Percentiles rank a stretch among this genome's conserved stretches.
Conservation (phyloP, 73 alveolate genomes). For the Paraurostyla sp. region DNA sequence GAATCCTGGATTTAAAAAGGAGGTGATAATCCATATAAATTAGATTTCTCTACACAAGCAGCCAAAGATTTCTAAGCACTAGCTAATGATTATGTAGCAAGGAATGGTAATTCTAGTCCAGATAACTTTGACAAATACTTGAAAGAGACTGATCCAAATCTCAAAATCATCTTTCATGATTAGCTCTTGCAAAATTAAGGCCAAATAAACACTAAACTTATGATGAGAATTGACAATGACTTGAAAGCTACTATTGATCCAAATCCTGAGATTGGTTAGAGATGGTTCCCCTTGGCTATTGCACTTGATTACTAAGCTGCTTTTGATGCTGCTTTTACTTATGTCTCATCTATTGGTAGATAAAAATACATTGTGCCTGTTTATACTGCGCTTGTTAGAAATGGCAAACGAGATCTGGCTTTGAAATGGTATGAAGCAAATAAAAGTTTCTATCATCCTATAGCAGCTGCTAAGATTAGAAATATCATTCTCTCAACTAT, state of each 20-base stretch:
- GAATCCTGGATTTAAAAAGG: slow-evolving; percentile 84
- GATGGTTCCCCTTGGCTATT: slow-evolving; percentile 58
- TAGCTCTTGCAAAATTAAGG: background rate
- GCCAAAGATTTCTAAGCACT: background rate
- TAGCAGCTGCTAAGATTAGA: slow-evolving; percentile 70
- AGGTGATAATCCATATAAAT: slow-evolving; percentile 83
- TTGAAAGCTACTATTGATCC: background rate
- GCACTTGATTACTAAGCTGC: slow-evolving; percentile 55
- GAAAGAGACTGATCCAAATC: background rate
- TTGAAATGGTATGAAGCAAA: slow-evolving; percentile 69
- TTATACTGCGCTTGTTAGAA: slow-evolving; percentile 65
- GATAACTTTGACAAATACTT: slow-evolving; percentile 12
- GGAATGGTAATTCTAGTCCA: slow-evolving; percentile 49
- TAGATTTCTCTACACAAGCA: background rate
- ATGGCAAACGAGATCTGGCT: slow-evolving; percentile 57
- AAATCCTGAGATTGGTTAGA: slow-evolving; percentile 46
- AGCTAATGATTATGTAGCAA: slow-evolving; percentile 64
- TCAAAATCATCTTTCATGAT: slow-evolving; percentile 17
- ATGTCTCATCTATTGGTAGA: slow-evolving; percentile 77
- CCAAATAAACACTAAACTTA: background rate
- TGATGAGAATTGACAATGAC: slow-evolving; percentile 41
- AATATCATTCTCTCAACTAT: slow-evolving; percentile 5
- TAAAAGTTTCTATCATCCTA: slow-evolving; percentile 82
- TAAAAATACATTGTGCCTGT: slow-evolving; percentile 77
- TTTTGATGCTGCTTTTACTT: slow-evolving; percentile 60